Conservation (phyloP, 2,329 filamentous ascomycete species). For the Exophiala aquamarina region DNA sequence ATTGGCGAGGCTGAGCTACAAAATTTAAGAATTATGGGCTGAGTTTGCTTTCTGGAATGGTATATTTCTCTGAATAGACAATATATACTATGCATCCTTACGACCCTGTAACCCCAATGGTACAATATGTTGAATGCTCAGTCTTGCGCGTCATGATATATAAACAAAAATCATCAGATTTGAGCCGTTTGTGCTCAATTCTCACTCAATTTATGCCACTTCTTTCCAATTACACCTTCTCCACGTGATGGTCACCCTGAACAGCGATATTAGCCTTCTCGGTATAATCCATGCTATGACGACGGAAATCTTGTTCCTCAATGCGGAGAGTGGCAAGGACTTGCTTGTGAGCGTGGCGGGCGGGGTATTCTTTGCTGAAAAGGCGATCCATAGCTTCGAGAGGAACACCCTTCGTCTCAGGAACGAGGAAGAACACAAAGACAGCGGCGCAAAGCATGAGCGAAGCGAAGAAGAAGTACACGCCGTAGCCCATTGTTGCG, state of each 20-base stretch:
- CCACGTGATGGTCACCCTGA: conserved; percentile 15
- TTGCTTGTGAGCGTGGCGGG: conserved; percentile 37
- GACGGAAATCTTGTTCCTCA: conserved; percentile 38
- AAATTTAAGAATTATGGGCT: too few species aligned
- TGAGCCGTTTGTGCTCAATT: too few species aligned
- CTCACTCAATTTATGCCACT: too few species aligned
- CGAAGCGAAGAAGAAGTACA: conserved; percentile 68
- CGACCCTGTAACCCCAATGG: too few species aligned
- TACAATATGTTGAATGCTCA: too few species aligned
- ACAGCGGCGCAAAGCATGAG: conserved; percentile 59
- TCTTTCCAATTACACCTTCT: conserved; percentile 17
- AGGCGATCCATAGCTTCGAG: conserved; percentile 66
- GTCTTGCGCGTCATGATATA: too few species aligned
- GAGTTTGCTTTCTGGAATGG: too few species aligned
- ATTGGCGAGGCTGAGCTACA: too few species aligned
- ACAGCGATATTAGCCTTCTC: conserved; percentile 30
- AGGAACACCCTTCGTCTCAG: conserved; percentile 66
- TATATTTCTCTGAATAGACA: too few species aligned
- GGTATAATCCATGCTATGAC: conserved; percentile 14
- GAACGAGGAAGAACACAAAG: conserved; percentile 64
- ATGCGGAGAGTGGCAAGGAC: conserved; percentile 36
- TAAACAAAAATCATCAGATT: too few species aligned
- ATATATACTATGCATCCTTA: too few species aligned
- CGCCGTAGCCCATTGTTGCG: conserved; percentile 53
- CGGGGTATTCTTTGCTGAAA: conserved; percentile 47